Evolutionary conservation across 2,329 filamentous ascomycete species (phyloP).

Genomic region (Calonectria honghensis): DNA sequence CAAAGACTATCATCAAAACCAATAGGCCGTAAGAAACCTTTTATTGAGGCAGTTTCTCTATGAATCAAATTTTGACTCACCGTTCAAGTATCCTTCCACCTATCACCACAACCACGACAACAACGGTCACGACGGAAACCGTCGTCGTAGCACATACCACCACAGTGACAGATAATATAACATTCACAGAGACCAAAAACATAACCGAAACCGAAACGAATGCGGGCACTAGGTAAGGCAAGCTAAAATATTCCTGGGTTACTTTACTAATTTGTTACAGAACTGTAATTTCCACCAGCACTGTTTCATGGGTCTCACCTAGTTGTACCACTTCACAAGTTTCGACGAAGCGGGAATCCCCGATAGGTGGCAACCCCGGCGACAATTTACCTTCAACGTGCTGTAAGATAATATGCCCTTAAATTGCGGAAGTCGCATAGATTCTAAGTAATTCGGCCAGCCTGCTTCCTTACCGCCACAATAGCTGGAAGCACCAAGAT

Average conservation of each 20-base stretch:
- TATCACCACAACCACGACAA: neutral
- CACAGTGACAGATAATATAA: neutral
- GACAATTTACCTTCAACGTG: neutral
- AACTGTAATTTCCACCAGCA: neutral
- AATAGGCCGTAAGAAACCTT: neutral
- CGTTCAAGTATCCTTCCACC: neutral
- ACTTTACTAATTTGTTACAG: neutral
- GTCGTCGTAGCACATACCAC: neutral
- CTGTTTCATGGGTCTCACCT: neutral
- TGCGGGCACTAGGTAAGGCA: neutral
- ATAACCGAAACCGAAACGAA: neutral
- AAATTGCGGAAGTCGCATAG: neutral
- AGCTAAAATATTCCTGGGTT: neutral
- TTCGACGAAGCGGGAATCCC: neutral
- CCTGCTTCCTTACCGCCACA: neutral
- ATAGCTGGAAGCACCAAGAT: neutral
- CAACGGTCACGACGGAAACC: neutral
- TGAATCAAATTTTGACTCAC: neutral
- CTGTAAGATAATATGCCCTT: neutral
- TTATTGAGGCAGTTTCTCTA: neutral
- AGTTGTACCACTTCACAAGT: neutral
- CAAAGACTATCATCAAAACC: neutral
- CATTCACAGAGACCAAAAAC: neutral
- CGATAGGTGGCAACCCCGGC: neutral
- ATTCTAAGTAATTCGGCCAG: neutral